These are phyloP conservation scores for Tetragonia tetragonoides DNA, from an alignment of 148 eudicot species.

Conservation along the genomic window DNA sequence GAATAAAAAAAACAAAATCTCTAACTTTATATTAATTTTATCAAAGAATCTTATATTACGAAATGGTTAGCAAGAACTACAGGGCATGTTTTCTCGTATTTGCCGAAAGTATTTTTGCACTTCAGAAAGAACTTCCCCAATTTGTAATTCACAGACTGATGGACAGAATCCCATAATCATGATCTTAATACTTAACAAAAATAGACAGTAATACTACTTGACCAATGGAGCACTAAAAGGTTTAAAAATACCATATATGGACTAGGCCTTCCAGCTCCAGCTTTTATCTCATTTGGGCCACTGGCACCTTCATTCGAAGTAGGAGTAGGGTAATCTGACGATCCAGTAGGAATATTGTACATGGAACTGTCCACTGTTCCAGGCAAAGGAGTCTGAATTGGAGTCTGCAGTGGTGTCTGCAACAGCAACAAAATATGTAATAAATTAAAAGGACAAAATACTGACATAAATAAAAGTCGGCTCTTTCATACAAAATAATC, in stretches of 20 bases:
- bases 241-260: constrained; percentile 64
- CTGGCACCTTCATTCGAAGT: constrained; percentile 37
- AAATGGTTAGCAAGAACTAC: background rate
- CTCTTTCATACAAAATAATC: background rate
- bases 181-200: background rate
- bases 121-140: background rate
- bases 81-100: background rate
- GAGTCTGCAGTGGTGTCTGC: constrained; percentile 80
- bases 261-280: constrained; percentile 74
- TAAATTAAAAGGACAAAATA: background rate
- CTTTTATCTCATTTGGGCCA: constrained; percentile 42
- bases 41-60: background rate
- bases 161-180: background rate
- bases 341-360: constrained; percentile 78
- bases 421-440: constrained; percentile 8
- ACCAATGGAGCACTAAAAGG: background rate
- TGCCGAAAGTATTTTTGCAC: background rate
- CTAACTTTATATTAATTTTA: background rate
- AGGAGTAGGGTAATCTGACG: constrained; percentile 62
- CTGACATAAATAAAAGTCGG: background rate
- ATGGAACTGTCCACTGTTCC: constrained; percentile 75
- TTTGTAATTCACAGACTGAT: background rate
- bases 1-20: too few relatives aligned
- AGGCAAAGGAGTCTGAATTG: constrained; percentile 79
- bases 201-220: background rate